Evolutionary conservation across 345 rosid species (phyloP).

Genomic region (Linum tenue): DNA sequence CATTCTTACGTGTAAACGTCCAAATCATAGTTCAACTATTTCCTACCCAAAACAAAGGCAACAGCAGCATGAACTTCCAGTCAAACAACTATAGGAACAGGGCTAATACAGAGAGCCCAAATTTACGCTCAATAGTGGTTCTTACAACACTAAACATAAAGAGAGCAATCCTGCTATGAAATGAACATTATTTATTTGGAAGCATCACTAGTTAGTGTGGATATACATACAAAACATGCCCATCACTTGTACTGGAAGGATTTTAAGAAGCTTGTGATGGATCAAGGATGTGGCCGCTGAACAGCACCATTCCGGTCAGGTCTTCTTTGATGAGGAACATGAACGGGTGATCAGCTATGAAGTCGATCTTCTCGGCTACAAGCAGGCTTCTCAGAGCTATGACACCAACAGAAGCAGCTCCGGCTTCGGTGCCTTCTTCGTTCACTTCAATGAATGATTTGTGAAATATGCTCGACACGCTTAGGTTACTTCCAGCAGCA

Average conservation of each 20-base stretch:
- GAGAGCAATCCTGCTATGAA: too few species aligned
- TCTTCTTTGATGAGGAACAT: conserved; percentile 51
- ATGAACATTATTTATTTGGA: too few species aligned
- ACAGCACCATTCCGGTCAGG: conserved; percentile 47
- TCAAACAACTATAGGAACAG: too few species aligned
- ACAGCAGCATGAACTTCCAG: too few species aligned
- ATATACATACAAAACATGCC: background rate
- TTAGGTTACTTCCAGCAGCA: conserved; percentile 28
- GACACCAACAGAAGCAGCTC: conserved; percentile 47
- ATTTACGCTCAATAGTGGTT: too few species aligned
- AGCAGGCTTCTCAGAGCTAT: conserved; percentile 1
- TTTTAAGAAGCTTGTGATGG: conserved; percentile 23
- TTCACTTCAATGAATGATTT: conserved; percentile 60
- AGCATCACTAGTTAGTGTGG: too few species aligned
- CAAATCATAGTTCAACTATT: too few species aligned
- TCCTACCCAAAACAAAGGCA: too few species aligned
- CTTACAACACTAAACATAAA: too few species aligned
- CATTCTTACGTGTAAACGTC: too few species aligned
- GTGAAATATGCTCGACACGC: conserved; percentile 47
- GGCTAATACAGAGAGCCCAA: too few species aligned
- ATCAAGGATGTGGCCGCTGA: conserved; percentile 49
- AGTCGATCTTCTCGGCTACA: conserved; percentile 26
- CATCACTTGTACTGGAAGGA: background rate
- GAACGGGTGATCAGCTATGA: conserved; percentile 71
- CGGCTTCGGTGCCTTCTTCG: conserved; percentile 78